Conservation (phyloP, 1,284 basidiomycete species). For the Cryptococcus sp. region DNA sequence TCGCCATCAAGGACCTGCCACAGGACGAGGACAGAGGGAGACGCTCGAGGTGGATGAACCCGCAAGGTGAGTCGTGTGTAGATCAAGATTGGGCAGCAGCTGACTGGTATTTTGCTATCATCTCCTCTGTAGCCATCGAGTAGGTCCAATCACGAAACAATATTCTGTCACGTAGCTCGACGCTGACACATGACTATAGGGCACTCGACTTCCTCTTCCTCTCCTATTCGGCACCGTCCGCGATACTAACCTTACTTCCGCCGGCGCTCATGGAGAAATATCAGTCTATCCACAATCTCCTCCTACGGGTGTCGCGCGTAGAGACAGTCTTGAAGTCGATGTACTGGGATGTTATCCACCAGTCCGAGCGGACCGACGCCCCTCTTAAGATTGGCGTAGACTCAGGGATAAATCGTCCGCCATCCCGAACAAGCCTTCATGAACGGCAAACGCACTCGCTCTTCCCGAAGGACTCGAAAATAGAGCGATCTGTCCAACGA, state of each 20-base stretch:
- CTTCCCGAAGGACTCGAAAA: constrained; percentile 62
- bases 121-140: constrained; percentile 60
- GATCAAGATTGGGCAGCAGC: background rate
- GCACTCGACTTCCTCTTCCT: constrained; percentile 85
- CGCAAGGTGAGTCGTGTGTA: constrained; percentile 48
- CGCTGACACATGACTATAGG: constrained; percentile 49
- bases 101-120: background rate
- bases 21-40: constrained; percentile 57
- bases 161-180: background rate
- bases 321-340: constrained; percentile 68
- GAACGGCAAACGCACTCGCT: constrained; percentile 51
- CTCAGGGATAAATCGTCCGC: constrained; percentile 11
- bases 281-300: constrained; percentile 74
- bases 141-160: constrained; percentile 59
- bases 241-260: constrained; percentile 70
- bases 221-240: constrained; percentile 75
- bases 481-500: constrained; percentile 62
- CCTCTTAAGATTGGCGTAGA: constrained; percentile 34
- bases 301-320: constrained; percentile 73
- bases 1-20: constrained; percentile 70
- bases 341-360: constrained; percentile 57
- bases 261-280: constrained; percentile 74
- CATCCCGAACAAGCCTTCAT: constrained; percentile 1
- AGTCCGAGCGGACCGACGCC: constrained; percentile 10
- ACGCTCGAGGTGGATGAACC: constrained; percentile 73